Base-by-base conservation (phyloP, 768 basidiomycete genomes). In the Psilocybe azurescens region DNA sequence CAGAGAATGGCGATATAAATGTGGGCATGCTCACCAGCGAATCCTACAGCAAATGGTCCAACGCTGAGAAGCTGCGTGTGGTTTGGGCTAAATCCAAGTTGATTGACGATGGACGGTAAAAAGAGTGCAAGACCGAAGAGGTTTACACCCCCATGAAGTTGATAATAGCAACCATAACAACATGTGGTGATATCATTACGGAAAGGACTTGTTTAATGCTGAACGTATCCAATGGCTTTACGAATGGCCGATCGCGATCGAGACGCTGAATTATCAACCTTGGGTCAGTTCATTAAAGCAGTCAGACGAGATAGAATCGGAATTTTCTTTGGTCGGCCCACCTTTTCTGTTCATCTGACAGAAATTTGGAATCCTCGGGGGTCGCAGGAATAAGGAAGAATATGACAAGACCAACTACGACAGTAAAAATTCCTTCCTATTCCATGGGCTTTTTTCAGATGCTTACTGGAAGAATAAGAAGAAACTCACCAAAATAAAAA, bases 371-470 rank as follows among this genome's bases (percentile, higher is more conserved):
- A 18, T 74, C 69, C 33, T 63, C 60, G 3, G 75, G 76, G 0
- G 76, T 75, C 10, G 73, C 69, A 9, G 77, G 78, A 14, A 77
- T 68, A 20, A 79, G 52, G 56, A 77, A 79, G 72, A 80, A 83
- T 0, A 78, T 73, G 20, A 70, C 32, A 13, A 81, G 28, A 1
- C 86, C 87, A 57, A 84, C 78, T 1, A 82, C 52, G 39, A 80
- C 70, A 1, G 83, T 83, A 67, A 88, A 82, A 0, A 79, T 69
- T 3, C 87, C 87, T 65, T 76, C 75, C 77, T 77, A 47, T 11
- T 44, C 33, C 11, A 11, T 36, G 11, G 41, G 13, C 24, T 46
- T 28, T 24, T 51, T 16, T 14, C 5, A 18, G 24, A 24, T 28
- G 33, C n/a, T 14, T 24, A 44, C 14, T 14, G 41, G 14, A 33